phyloP scores from a whole-genome alignment of 1,284 basidiomycete genomes.

The Marasmius sp. region DNA sequence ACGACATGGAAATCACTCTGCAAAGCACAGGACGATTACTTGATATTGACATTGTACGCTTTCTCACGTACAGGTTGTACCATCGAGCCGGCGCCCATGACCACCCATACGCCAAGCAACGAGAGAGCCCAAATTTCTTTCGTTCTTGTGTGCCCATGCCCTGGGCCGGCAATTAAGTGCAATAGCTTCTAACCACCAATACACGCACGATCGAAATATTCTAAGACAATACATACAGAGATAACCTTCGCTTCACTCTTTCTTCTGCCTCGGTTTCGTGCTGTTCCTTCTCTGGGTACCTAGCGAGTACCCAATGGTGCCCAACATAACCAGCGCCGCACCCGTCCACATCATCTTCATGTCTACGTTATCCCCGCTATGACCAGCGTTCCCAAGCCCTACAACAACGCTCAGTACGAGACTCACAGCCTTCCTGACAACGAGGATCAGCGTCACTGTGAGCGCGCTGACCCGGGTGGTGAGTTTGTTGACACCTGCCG shows the following conservation, averaged over 20 bases:
- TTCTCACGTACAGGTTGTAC: no score
- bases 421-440: slow-evolving; percentile 87
- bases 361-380: slow-evolving; percentile 32
- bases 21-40: no score
- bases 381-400: slow-evolving; percentile 20
- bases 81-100: no score
- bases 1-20: no score
- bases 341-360: slow-evolving; percentile 60
- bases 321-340: slow-evolving; percentile 66
- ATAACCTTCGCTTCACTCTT: not conserved
- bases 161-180: no score
- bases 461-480: slow-evolving; percentile 78
- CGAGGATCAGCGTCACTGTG: slow-evolving; percentile 86
- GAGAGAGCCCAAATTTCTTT: no score
- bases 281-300: slow-evolving; percentile 30
- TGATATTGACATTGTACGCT: no score
- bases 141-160: no score
- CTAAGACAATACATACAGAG: not conserved
- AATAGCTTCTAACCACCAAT: no score
- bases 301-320: slow-evolving; percentile 71
- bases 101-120: no score
- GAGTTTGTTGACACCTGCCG: slow-evolving; percentile 87
- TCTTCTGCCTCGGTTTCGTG: slow-evolving; percentile 20
- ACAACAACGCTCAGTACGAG: slow-evolving; percentile 67
- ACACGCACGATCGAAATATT: no score